Evolutionary conservation across 768 basidiomycete species (phyloP).

Genomic region (Suillus ampliporus): DNA sequence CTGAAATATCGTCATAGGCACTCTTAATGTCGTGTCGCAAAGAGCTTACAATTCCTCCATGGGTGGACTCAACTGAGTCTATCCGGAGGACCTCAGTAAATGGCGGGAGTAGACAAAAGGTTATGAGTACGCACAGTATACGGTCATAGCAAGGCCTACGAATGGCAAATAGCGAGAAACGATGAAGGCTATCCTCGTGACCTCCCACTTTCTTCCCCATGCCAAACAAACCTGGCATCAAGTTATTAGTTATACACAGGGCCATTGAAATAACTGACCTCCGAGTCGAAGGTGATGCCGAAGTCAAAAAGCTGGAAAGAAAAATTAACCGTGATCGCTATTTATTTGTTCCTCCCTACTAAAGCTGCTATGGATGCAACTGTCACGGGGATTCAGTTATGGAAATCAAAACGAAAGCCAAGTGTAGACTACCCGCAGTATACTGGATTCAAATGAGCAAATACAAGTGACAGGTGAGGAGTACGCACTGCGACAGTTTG

Average conservation of each 20-base stretch:
- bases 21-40: background rate
- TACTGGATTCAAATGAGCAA: slow-evolving; percentile 1
- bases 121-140: background rate
- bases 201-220: slow-evolving; percentile 7
- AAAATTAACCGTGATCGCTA: background rate
- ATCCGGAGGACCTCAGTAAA: background rate
- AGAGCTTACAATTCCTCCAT: slow-evolving; percentile 2
- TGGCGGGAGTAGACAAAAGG: background rate
- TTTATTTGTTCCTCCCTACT: background rate
- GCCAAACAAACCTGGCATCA: background rate
- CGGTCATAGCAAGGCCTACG: slow-evolving; percentile 1
- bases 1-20: background rate
- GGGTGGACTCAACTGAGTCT: background rate
- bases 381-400: background rate
- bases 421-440: background rate
- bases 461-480: background rate
- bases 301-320: slow-evolving; percentile 7
- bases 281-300: slow-evolving; percentile 12
- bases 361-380: background rate
- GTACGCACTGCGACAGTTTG: background rate
- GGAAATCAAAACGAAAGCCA: background rate
- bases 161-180: slow-evolving; percentile 7
- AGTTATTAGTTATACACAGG: slow-evolving; percentile 1
- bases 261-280: background rate
- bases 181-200: background rate